Conservation (phyloP, 164 flowering plant genomes). For the Umbellularia californica region DNA sequence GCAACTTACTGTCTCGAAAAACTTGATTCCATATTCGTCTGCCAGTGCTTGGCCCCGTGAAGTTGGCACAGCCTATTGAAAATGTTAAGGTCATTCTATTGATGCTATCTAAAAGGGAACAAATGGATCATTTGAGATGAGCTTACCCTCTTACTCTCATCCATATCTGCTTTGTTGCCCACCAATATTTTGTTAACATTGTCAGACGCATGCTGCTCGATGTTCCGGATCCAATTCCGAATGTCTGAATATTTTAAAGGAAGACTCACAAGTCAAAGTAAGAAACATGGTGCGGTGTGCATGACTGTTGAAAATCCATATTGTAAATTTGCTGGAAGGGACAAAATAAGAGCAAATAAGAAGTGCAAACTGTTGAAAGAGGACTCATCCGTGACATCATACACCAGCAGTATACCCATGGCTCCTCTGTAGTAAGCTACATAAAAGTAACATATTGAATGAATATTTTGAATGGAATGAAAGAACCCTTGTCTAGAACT, state of each 20-base stretch:
- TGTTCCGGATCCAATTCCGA: conserved; percentile 70
- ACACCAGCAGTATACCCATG: conserved; percentile 58
- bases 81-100: conserved; percentile 3
- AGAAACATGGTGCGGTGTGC: conserved; percentile 5
- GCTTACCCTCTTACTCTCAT: conserved; percentile 64
- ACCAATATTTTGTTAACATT: conserved; percentile 68
- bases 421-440: conserved; percentile 58
- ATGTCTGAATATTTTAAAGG: conserved; percentile 32
- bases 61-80: conserved; percentile 49
- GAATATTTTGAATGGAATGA: not conserved
- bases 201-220: conserved; percentile 67
- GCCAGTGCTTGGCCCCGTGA: conserved; percentile 53
- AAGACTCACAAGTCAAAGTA: conserved; percentile 6
- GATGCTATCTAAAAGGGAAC: not conserved
- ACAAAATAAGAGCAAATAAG: conserved; percentile 7
- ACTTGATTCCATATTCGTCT: conserved; percentile 52
- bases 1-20: conserved; percentile 48
- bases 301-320: not conserved
- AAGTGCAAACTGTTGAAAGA: conserved; percentile 43
- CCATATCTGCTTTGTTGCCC: conserved; percentile 75
- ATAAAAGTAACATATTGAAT: conserved; percentile 3
- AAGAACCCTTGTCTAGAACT: no score
- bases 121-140: not conserved
- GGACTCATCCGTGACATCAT: conserved; percentile 59
- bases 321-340: not conserved